phyloP scores from a whole-genome alignment of 2,329 filamentous ascomycete genomes.

The Phoma sp. region DNA sequence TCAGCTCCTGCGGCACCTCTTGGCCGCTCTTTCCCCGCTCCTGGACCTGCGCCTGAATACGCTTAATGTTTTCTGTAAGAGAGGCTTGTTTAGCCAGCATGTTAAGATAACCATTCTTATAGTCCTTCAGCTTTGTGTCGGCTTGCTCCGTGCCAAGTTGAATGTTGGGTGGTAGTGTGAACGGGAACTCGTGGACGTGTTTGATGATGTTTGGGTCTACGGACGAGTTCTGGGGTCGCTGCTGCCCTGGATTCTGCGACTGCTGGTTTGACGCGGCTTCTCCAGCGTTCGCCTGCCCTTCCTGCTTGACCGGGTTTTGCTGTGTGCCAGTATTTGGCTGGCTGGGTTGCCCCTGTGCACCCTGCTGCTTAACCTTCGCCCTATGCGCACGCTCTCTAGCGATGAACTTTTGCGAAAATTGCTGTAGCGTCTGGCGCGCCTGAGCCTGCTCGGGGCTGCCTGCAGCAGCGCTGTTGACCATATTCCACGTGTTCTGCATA shows the following conservation, averaged over 20 bases:
- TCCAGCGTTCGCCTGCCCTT: slow-evolving; percentile 15
- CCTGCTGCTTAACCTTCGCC: slow-evolving; percentile 36
- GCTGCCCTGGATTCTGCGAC: slow-evolving; percentile 16
- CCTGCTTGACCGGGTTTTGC: slow-evolving; percentile 34
- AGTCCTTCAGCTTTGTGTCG: slow-evolving; percentile 44
- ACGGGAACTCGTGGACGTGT: slow-evolving; percentile 46
- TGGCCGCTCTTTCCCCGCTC: slow-evolving; percentile 40
- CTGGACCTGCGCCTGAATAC: slow-evolving; percentile 36
- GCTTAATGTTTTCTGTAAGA: slow-evolving; percentile 32
- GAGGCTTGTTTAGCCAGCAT: slow-evolving; percentile 43
- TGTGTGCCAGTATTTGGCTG: slow-evolving; percentile 29
- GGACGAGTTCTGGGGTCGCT: slow-evolving; percentile 20
- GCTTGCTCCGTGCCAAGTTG: slow-evolving; percentile 44
- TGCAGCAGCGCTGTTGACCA: slow-evolving; percentile 56
- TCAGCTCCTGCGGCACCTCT: slow-evolving; percentile 41
- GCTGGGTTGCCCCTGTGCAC: slow-evolving; percentile 29
- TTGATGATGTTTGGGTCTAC: slow-evolving; percentile 45
- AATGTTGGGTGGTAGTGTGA: slow-evolving; percentile 37
- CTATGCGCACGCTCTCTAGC: slow-evolving; percentile 53
- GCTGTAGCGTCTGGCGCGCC: slow-evolving; percentile 58
- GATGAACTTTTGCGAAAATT: slow-evolving; percentile 60
- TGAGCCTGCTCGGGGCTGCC: slow-evolving; percentile 57
- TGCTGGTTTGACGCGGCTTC: slow-evolving; percentile 6
- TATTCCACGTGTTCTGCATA: slow-evolving; percentile 61
- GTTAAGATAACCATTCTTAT: slow-evolving; percentile 43